A percentile compares a stretch with the other conserved stretches of the same genome.
These are phyloP conservation scores for Phytophthora constricta DNA, from an alignment of 352 stramenopile genomes.

Conservation along the genomic window DNA sequence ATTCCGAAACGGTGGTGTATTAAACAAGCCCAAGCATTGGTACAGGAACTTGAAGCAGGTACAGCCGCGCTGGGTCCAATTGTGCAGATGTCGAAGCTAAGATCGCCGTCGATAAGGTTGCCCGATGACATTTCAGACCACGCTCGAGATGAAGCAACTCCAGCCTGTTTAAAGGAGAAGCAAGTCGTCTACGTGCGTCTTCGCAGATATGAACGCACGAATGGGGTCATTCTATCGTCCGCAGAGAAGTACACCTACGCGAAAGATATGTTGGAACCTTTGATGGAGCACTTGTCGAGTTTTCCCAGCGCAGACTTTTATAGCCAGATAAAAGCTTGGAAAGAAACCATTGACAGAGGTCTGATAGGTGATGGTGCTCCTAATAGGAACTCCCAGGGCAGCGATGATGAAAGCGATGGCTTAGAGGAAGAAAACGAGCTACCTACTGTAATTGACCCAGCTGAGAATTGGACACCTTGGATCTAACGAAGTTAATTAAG, in stretches of 20 bases:
- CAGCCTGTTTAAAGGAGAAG: neutral
- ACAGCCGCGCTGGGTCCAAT: neutral
- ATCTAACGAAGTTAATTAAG: conserved; percentile 1
- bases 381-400: neutral
- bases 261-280: conserved; percentile 6
- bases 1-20: conserved; percentile 1
- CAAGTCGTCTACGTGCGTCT: conserved; percentile 4
- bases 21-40: neutral
- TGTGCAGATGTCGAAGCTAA: conserved; percentile 5
- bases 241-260: conserved; percentile 13
- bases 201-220: conserved; percentile 7
- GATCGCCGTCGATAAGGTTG: neutral
- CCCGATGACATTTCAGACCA: neutral
- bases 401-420: neutral
- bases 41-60: neutral
- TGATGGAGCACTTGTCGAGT: conserved; percentile 6
- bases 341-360: conserved; percentile 12
- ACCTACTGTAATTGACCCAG: neutral
- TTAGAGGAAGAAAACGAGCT: neutral
- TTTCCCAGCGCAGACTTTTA: conserved; percentile 16
- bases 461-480: conserved; percentile 11
- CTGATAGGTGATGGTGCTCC: neutral
- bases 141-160: neutral
- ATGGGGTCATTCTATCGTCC: conserved; percentile 4
- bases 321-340: conserved; percentile 1